Evolutionary conservation across 352 stramenopile species (phyloP), one percentile per base, ranked within the genome.

Genomic region (Pythium dissimile): DNA sequence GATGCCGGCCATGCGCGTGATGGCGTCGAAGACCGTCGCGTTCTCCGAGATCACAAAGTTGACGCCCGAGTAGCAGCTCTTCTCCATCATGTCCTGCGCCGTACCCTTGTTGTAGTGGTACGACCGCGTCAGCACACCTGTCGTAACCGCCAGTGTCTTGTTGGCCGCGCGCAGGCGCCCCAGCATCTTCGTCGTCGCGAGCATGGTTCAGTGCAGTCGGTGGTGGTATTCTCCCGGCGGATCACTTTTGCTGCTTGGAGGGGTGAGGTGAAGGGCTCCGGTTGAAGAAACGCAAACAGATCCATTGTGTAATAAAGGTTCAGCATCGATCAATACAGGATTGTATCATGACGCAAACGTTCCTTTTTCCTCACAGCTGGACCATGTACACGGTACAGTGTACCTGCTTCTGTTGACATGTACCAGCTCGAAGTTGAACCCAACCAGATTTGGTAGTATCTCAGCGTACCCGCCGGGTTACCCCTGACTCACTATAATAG

Each of bases 31-130:
- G 26, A 98, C 94, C 0, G 86, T 90, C 38, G 86, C 77, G 45
- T 98, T 83, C 61, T 98, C 88, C 7, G 81, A 70, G 58, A 98
- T 97, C 34, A 95, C 85, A 59, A 97, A 98, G 66, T 98, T 96
- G 34, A 98, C 96, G 53, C 92, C 84, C 47, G 77, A 86, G 84
- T 98, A 98, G 68, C 93, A 97, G 62, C 83, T 96, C 62, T 97
- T 96, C 61, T 85, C 72, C 75, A 95, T 95, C 62, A 97, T 94
- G 66, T 97, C 84, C 47, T 86, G 84, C 49, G 94, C 94, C 34
- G 87, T 77, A 11, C 83, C 83, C 54, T 92, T 92, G 62, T 78
- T 72, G 66, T 92, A 92, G 55, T 90, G 73, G 65, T 76, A 84
- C 57, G 51, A 26, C 31, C 67, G 50, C 30, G 30, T 31, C 42